Evolutionary conservation across 139 green algal genomes (phyloP).

Genomic region (Monoraphidium neglectum): DNA sequence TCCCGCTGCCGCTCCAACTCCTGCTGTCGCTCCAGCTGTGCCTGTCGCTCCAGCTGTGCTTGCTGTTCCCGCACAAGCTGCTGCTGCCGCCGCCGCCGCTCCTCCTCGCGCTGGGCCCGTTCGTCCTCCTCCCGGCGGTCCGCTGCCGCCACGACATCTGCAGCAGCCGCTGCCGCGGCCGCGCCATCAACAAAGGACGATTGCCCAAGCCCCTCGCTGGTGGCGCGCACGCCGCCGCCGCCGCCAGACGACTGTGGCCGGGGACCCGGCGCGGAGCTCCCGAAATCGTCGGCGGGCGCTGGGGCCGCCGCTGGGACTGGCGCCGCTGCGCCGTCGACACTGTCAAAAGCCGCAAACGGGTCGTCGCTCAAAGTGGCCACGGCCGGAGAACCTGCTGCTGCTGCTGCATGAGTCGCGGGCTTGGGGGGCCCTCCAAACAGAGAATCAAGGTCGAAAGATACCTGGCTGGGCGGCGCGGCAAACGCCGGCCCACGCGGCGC

Average conservation of each 20-base stretch:
- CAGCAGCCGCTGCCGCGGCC: neutral
- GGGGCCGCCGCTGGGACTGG: conserved; percentile 16
- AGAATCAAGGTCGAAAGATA: neutral
- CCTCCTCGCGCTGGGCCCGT: too few relatives aligned
- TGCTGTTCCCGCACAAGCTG: too few relatives aligned
- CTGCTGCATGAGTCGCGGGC: neutral
- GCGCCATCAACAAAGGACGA: neutral
- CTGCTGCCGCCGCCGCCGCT: conserved; percentile 1
- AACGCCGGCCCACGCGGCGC: neutral
- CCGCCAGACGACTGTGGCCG: too few relatives aligned
- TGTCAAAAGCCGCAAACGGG: conserved; percentile 38
- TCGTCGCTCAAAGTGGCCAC: conserved; percentile 9
- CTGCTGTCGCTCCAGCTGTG: too few relatives aligned
- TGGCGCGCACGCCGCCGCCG: neutral
- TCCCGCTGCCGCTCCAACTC: conserved; percentile 1
- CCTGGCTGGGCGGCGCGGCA: neutral
- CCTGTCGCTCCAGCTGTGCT: too few relatives aligned
- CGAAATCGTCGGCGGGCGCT: too few relatives aligned
- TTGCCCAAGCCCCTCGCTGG: neutral
- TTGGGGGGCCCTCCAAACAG: neutral
- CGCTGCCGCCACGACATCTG: too few relatives aligned
- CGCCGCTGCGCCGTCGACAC: conserved; percentile 29
- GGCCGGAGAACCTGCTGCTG: neutral
- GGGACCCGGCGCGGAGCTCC: too few relatives aligned
- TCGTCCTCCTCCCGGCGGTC: too few relatives aligned